Evolutionary conservation across 2,329 filamentous ascomycete genomes (phyloP), one percentile per base, ranked within the genome.

Genomic region (Xylaria sp.): DNA sequence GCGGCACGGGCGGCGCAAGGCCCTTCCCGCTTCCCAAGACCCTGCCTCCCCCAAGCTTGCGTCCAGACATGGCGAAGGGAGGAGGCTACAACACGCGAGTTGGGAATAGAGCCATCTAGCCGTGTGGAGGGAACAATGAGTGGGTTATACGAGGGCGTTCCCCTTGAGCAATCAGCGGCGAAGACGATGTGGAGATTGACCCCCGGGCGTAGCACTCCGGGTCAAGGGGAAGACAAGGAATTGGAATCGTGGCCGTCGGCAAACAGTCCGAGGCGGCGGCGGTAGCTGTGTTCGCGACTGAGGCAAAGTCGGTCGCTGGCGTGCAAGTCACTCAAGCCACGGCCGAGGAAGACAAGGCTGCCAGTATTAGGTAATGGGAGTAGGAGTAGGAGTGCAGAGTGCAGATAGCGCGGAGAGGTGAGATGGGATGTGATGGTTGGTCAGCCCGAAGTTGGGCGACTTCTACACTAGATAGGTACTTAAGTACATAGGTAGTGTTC

Each of bases 41-140:
- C 80, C 94, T 88, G 76, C 94, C 94, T 79, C 94, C 93, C 78
- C 94, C 94, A 76, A 97, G 85, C 82, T 90, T 93, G 81, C 91
- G 88, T 77, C 85, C 85, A 71, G 92, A 90, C 92, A 96, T 96
- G 76, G 76, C 59, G 64, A 54, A 56, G 33, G 58, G 44, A 56
- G 44, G 51, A 62, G 54, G 35, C 58, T 66, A 59, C 51, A 41
- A 38, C 35, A 47, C 37, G 2, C 46, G 54, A 29, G 49, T n/a
- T 41, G 5, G 54, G 48, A 54, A 54, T 23, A 49, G 37, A 37
- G 62, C 62, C 62, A 64, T 64, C 46, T 63, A 53, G 23, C 29
- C 11, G 52, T 27, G 46, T 37, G 35, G 25, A 38, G 33, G 53
- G 31, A 13, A 47, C 2, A 11, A 19, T 5, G 25, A n/a, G 29